Base-by-base conservation (phyloP, 2,329 filamentous ascomycete genomes). In the Talaromyces funiculosus region DNA sequence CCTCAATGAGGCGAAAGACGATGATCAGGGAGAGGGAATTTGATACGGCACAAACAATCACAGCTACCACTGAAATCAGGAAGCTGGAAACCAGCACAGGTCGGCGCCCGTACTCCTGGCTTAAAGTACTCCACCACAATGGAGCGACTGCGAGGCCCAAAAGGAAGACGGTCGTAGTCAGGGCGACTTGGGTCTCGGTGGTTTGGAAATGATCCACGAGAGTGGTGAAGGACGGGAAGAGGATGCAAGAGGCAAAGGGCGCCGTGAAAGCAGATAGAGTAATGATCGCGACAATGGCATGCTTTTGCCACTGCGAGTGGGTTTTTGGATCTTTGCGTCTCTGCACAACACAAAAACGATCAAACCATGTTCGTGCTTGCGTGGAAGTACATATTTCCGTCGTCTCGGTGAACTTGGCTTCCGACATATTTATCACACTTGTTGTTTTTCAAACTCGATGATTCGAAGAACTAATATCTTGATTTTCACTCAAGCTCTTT, bases 121-220 rank as follows among this genome's bases (percentile, higher is more conserved):
- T 71, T 60, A 77, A 72, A 24, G 66, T 68, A 31, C 67, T 71
- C 75, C 75, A 77, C 73, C 73, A 77, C 0, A 77, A 67, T 4
- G 75, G 75, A 57, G 73, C 74, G 20, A 77, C 69, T n/a, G 69
- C 68, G 67, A 77, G 62, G 51, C 63, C 62, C 2, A 77, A 67
- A 69, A 75, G 73, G 57, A 73, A 76, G 58, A 77, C 67, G 0
- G 75, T 73, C 0, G 76, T 70, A 35, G 72, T 72, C 14, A 77
- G 61, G 55, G 77, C 77, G 29, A 73, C 71, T 14, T 74, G 66
- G 0, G 73, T 72, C 1, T 71, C 63, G 0, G 69, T 68, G 10
- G 67, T 67, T 61, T 73, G 53, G 61, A 77, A 73, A 18, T 68
- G 67, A 2, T 56, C 42, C 2, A 69, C 66, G 31, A 77, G 74